phyloP scores from a whole-genome alignment of 768 basidiomycete species.

The Agaricus sinodeliciosus region DNA sequence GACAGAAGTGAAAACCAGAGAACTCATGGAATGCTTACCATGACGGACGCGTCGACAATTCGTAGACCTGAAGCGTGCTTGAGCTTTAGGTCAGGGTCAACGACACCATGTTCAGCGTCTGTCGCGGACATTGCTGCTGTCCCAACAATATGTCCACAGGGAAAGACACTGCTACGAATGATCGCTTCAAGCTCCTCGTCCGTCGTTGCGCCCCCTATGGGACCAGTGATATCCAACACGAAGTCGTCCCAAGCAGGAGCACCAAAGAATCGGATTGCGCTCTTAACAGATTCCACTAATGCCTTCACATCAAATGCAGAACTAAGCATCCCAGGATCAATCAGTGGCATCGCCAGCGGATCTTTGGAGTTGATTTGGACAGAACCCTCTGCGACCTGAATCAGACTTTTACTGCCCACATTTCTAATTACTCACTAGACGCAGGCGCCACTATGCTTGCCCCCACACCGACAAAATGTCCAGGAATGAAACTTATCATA shows the following conservation, averaged over 20 bases:
- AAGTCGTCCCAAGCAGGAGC: slow-evolving; percentile 18
- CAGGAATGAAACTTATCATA: slow-evolving; percentile 21
- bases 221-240: slow-evolving; percentile 14
- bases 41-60: slow-evolving; percentile 33
- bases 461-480: slow-evolving; percentile 10
- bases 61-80: slow-evolving; percentile 31
- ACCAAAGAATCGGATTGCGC: slow-evolving; percentile 15
- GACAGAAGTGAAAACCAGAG: too few relatives aligned
- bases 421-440: background rate
- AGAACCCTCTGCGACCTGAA: slow-evolving; percentile 5
- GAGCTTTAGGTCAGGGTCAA: slow-evolving; percentile 29
- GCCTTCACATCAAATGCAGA: slow-evolving; percentile 18
- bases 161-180: slow-evolving; percentile 11
- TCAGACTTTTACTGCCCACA: background rate
- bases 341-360: slow-evolving; percentile 19
- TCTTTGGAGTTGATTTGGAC: slow-evolving; percentile 5
- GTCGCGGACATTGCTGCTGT: slow-evolving; percentile 26
- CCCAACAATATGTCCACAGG: slow-evolving; percentile 23
- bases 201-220: slow-evolving; percentile 17
- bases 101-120: slow-evolving; percentile 24
- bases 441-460: slow-evolving; percentile 6
- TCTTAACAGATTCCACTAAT: slow-evolving; percentile 15
- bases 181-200: slow-evolving; percentile 17
- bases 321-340: slow-evolving; percentile 18
- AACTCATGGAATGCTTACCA: slow-evolving; percentile 18